These are phyloP conservation scores for Colletotrichum tabaci DNA, from an alignment of 2,329 filamentous ascomycete genomes.

Conservation along the genomic window DNA sequence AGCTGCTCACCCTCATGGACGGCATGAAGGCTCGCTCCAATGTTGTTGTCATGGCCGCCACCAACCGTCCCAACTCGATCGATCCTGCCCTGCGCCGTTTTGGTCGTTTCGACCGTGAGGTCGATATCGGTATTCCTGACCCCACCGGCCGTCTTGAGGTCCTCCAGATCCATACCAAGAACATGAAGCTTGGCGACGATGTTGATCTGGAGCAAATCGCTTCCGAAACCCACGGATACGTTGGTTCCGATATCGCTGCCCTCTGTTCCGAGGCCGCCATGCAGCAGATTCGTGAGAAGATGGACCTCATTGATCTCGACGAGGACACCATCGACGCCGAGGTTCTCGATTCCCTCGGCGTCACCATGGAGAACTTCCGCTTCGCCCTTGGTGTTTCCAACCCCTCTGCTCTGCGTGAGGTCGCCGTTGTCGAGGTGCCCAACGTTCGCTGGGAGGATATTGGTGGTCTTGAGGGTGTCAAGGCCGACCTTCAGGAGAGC, in stretches of 20 bases:
- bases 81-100: slow-evolving; percentile 98
- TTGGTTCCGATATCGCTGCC: slow-evolving; percentile 97
- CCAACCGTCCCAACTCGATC: slow-evolving; percentile 98
- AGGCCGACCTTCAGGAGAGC: slow-evolving; percentile 98
- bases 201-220: slow-evolving; percentile 98
- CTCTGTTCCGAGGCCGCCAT: slow-evolving; percentile 99
- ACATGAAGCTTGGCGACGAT: slow-evolving; percentile 99
- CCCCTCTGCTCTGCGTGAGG: slow-evolving; percentile 97
- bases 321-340: slow-evolving; percentile 99
- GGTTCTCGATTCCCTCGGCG: slow-evolving; percentile 96
- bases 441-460: slow-evolving; percentile 99
- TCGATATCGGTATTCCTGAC: slow-evolving; percentile 98
- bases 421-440: slow-evolving; percentile 98
- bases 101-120: slow-evolving; percentile 98
- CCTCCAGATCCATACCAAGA: slow-evolving; percentile 99
- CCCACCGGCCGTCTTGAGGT: slow-evolving; percentile 99
- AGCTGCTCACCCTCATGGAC: slow-evolving; percentile 97
- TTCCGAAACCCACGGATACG: slow-evolving; percentile 98
- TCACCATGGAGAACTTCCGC: slow-evolving; percentile 99
- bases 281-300: slow-evolving; percentile 99
- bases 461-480: slow-evolving; percentile 97
- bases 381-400: slow-evolving; percentile 98
- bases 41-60: slow-evolving; percentile 98
- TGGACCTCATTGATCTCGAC: slow-evolving; percentile 98
- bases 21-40: slow-evolving; percentile 99